Conservation (phyloP, 495 filamentous ascomycete species). For the Copromyces sp. region DNA sequence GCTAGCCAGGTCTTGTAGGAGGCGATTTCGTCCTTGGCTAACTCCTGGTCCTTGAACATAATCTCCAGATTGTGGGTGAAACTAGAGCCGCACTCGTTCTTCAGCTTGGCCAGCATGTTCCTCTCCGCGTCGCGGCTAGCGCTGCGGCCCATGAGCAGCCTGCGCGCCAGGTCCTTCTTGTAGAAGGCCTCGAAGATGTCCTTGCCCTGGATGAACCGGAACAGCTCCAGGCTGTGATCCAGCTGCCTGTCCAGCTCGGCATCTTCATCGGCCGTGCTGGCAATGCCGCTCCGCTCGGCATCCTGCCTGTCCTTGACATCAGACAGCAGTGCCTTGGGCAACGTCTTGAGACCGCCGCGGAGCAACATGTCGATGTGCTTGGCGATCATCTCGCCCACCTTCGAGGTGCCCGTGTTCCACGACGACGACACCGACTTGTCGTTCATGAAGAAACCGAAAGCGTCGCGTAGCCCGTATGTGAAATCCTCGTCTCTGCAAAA, state of each 20-base stretch:
- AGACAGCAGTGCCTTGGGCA: slow-evolving; percentile 48
- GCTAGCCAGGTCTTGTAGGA: slow-evolving; percentile 52
- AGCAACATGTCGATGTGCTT: slow-evolving; percentile 91
- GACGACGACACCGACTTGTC: slow-evolving; percentile 56
- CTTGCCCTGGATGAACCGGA: slow-evolving; percentile 94
- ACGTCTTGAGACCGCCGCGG: slow-evolving; percentile 72
- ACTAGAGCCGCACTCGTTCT: slow-evolving; percentile 82
- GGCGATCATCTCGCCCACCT: slow-evolving; percentile 96
- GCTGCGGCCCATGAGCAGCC: slow-evolving; percentile 80
- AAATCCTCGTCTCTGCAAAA: slow-evolving; percentile 68
- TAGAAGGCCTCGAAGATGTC: slow-evolving; percentile 98
- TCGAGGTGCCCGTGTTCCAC: slow-evolving; percentile 74
- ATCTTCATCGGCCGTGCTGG: slow-evolving; percentile 67
- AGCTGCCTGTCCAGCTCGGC: slow-evolving; percentile 80
- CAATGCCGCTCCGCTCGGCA: slow-evolving; percentile 44
- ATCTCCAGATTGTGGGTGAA: slow-evolving; percentile 96
- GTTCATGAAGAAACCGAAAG: slow-evolving; percentile 88
- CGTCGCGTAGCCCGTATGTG: slow-evolving; percentile 65
- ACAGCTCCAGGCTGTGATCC: slow-evolving; percentile 84
- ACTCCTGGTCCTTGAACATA: slow-evolving; percentile 98
- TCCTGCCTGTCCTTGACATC: slow-evolving; percentile 39
- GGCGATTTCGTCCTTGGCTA: slow-evolving; percentile 73
- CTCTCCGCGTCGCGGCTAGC: slow-evolving; percentile 91
- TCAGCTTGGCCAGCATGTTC: slow-evolving; percentile 84
- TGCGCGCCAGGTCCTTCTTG: slow-evolving; percentile 86